Evolutionary conservation across 805 yeast genomes (phyloP).

Genomic region (Jamesozyma lodderae): DNA sequence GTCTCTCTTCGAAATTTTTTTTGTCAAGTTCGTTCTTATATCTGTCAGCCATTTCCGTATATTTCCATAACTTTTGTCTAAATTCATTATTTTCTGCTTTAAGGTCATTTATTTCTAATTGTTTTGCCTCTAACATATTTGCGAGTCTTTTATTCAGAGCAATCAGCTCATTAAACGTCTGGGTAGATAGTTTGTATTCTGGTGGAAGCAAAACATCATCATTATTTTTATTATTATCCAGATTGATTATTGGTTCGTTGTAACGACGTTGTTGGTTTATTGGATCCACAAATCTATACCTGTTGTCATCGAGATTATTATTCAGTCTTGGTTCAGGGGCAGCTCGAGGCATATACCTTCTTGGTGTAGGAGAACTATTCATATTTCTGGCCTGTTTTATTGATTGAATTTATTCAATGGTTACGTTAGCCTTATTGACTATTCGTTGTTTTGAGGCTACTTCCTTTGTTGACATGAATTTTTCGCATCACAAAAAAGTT

Average conservation of each 20-base stretch:
- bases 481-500: too few relatives aligned
- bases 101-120: constrained; percentile 8
- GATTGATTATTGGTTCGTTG: too few relatives aligned
- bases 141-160: constrained; percentile 32
- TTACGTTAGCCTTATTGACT: too few relatives aligned
- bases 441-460: too few relatives aligned
- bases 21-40: constrained; percentile 14
- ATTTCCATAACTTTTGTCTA: constrained; percentile 7
- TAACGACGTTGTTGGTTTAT: constrained; percentile 1
- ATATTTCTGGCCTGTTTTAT: constrained; percentile 6
- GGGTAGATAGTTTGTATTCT: constrained; percentile 30
- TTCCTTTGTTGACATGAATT: too few relatives aligned
- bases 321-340: constrained; percentile 1
- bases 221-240: not conserved
- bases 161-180: constrained; percentile 32
- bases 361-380: constrained; percentile 28
- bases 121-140: constrained; percentile 25
- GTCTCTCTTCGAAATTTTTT: constrained; percentile 1
- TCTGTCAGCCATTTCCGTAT: constrained; percentile 12
- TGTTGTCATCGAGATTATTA: not conserved
- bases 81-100: constrained; percentile 4
- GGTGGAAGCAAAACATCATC: constrained; percentile 26
- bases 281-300: constrained; percentile 5
- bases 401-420: too few relatives aligned
- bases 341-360: constrained; percentile 15